Evolutionary conservation across 2,329 filamentous ascomycete species (phyloP), one percentile per base, ranked within the genome.

Genomic region (Rhytidhysteron rufulum): DNA sequence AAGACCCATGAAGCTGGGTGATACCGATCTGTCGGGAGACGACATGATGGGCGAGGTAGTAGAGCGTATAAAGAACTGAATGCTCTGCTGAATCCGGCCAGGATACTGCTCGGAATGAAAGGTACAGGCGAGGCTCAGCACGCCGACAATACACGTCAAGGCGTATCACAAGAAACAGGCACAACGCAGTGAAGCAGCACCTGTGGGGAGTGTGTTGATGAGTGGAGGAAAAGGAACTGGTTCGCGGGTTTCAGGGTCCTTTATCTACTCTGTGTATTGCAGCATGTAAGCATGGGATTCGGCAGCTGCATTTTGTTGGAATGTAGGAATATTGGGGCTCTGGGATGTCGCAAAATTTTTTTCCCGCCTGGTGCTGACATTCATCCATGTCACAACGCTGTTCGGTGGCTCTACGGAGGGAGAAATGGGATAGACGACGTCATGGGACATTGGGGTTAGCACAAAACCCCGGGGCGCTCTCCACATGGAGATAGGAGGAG

Each of bases 1-100:
- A 31, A 62, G 42, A 16, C 58, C 58, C 54, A 60, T 52, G 36
- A 54, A 62, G n/a, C 37, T 45, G 24, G 58, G 58, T 42, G 52
- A 48, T 21, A 45, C 51, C 4, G 33, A 15, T 4, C 13, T 35
- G 44, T 39, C 31, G 30, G 37, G 29, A 17, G 35, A 37, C 6
- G 35, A 30, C 35, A 30, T n/a, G 8, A 18, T 22, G n/a, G 35
- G 15, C 34, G 34, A 24, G 20, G 27, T 36, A 4, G 20, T 30
- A 18, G 24, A 27, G 13, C 24, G 24, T 13, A 27, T 8, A 27
- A 13, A 27, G 7, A 27, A 27, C 7, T 27, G 24, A 37, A 16
- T 18, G 10, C 10, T 38, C 29, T 15, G 38, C 35, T 38, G 42
- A 34, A 34, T 18, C 42, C 24, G 22, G 24, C 31, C 30, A 39